Evolutionary conservation across 2,329 filamentous ascomycete species (phyloP).

Genomic region (Diaporthe destruens): DNA sequence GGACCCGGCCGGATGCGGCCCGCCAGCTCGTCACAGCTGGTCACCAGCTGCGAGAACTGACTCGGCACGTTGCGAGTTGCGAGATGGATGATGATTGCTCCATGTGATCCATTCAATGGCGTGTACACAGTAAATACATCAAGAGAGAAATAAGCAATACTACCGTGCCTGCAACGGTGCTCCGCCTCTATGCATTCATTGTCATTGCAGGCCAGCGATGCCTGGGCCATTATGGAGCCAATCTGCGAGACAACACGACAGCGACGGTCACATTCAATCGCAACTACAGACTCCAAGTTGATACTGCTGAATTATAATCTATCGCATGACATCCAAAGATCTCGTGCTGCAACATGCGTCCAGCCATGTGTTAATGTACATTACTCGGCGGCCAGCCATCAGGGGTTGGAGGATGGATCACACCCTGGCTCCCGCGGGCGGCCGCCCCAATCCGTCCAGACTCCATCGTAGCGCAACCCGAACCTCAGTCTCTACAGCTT

Average conservation of each 20-base stretch:
- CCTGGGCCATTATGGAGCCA: too few relatives aligned
- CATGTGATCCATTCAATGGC: neutral
- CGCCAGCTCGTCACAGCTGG: slow-evolving; percentile 4
- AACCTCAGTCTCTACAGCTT: slow-evolving; percentile 74
- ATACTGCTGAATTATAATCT: slow-evolving; percentile 20
- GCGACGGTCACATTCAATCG: too few relatives aligned
- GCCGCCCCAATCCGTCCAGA: slow-evolving; percentile 40
- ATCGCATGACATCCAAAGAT: slow-evolving; percentile 13
- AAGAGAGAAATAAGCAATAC: neutral
- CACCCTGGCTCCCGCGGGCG: slow-evolving; percentile 24
- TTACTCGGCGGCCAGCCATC: slow-evolving; percentile 3
- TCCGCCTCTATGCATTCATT: slow-evolving; percentile 5
- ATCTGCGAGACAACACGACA: too few relatives aligned
- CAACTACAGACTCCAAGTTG: neutral
- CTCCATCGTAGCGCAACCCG: slow-evolving; percentile 40
- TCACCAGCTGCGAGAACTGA: neutral
- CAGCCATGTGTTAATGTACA: slow-evolving; percentile 34
- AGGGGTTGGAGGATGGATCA: neutral
- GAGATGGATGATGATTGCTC: too few relatives aligned
- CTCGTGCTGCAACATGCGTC: neutral
- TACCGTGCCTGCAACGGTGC: neutral
- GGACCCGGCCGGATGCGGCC: slow-evolving; percentile 1
- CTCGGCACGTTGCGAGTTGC: neutral
- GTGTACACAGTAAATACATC: neutral
- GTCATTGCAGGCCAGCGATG: neutral